A percentile compares a stretch with the other conserved stretches of the same genome.
Evolutionary conservation across 202 grass and related monocot species (phyloP).

Genomic region (Brachypodium distachyon): DNA sequence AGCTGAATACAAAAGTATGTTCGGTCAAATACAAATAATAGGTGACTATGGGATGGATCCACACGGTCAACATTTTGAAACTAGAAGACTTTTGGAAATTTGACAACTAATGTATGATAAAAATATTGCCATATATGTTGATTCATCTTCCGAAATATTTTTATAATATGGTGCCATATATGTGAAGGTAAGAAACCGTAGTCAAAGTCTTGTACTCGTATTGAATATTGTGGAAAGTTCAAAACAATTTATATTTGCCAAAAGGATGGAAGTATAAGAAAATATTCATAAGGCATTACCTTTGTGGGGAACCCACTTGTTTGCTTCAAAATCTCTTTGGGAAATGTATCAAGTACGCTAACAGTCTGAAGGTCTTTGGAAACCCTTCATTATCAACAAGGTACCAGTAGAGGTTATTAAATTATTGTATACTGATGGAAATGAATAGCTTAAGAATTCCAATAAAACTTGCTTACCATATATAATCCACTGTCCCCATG

Average conservation of each 20-base stretch:
- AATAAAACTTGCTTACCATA: slow-evolving; percentile 53
- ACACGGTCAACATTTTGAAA: background rate
- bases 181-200: background rate
- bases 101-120: background rate
- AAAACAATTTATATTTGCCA: background rate
- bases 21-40: background rate
- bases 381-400: slow-evolving; percentile 37
- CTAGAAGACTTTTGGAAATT: background rate
- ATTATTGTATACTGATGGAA: background rate
- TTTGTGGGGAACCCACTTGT: slow-evolving; percentile 77
- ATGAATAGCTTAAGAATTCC: background rate
- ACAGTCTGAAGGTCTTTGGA: slow-evolving; percentile 72
- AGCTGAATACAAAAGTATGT: background rate
- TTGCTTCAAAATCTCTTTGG: slow-evolving; percentile 63
- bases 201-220: background rate
- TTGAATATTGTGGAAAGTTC: background rate
- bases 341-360: slow-evolving; percentile 77
- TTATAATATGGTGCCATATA: background rate
- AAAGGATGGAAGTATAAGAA: background rate
- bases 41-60: too few relatives aligned
- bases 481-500: slow-evolving; percentile 95
- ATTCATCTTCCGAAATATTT: background rate
- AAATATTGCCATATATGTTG: background rate
- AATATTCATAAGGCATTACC: slow-evolving; percentile 28
- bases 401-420: slow-evolving; percentile 17